A percentile compares a stretch with the other conserved stretches of the same genome.
phyloP scores from a whole-genome alignment of 805 yeast genomes.

The Wickerhamiella hasegawae region DNA sequence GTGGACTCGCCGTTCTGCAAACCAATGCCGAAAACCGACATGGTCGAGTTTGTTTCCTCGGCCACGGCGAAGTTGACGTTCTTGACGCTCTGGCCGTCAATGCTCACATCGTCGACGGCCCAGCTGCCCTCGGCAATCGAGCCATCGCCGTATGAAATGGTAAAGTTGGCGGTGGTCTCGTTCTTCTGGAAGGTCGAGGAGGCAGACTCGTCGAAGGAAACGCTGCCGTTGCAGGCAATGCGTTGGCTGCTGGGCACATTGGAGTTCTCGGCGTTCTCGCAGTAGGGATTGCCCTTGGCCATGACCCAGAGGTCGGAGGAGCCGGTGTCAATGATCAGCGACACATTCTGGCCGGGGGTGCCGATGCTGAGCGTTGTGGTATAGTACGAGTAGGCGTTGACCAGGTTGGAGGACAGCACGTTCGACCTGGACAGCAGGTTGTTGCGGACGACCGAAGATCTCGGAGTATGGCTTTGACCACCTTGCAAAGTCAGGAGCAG shows the following conservation, averaged over 20 bases:
- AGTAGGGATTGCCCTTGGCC: slow-evolving; percentile 31
- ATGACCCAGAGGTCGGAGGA: slow-evolving; percentile 61
- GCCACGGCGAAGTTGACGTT: slow-evolving; percentile 47
- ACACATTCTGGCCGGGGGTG: slow-evolving; percentile 36
- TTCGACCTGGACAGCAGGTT: background rate
- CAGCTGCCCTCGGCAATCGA: slow-evolving; percentile 34
- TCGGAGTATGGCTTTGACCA: background rate
- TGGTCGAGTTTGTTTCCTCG: slow-evolving; percentile 40
- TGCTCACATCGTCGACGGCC: slow-evolving; percentile 42
- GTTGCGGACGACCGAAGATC: background rate
- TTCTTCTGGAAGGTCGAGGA: slow-evolving; percentile 1
- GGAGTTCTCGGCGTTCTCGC: slow-evolving; percentile 4
- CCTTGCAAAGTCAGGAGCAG: background rate
- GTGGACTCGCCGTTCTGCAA: slow-evolving; percentile 20
- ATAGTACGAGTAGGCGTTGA: slow-evolving; percentile 1
- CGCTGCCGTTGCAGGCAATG: slow-evolving; percentile 3
- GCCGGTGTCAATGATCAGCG: slow-evolving; percentile 56
- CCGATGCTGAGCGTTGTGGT: slow-evolving; percentile 28
- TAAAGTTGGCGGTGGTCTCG: background rate
- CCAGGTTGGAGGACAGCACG: background rate
- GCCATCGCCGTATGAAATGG: slow-evolving; percentile 3
- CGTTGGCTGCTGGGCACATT: background rate
- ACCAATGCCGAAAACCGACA: slow-evolving; percentile 32
- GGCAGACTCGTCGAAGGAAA: background rate
- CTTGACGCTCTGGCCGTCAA: slow-evolving; percentile 33